Conservation (phyloP, 2,329 filamentous ascomycete species). For the Chaetomium sp. region DNA sequence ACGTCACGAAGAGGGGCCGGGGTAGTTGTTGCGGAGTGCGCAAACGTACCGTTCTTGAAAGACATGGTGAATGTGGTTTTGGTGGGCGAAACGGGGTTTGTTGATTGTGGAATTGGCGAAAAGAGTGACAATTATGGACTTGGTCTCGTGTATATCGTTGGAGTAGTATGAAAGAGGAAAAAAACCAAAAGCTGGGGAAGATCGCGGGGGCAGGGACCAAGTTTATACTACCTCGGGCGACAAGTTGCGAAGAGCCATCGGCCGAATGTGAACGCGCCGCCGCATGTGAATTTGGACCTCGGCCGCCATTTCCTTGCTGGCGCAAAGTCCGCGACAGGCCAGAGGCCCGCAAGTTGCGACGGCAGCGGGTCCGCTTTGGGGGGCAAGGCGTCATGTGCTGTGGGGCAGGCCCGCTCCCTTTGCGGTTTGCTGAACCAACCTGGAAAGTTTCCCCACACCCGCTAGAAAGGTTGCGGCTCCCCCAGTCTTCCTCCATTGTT, state of each 20-base stretch:
- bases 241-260: background rate
- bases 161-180: slow-evolving; percentile 1
- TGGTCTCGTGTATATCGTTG: background rate
- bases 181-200: background rate
- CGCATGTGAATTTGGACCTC: slow-evolving; percentile 23
- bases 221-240: slow-evolving; percentile 10
- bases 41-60: slow-evolving; percentile 61
- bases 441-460: too few relatives aligned
- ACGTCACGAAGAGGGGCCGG: too few relatives aligned
- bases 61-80: slow-evolving; percentile 48
- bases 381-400: slow-evolving; percentile 11
- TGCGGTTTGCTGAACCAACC: too few relatives aligned
- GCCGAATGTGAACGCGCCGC: slow-evolving; percentile 20
- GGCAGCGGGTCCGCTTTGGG: too few relatives aligned
- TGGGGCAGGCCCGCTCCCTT: too few relatives aligned
- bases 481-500: too few relatives aligned
- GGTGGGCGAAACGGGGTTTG: background rate
- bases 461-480: too few relatives aligned
- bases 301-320: slow-evolving; percentile 12
- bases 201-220: background rate
- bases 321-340: background rate
- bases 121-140: too few relatives aligned
- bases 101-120: too few relatives aligned
- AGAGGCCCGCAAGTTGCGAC: background rate
- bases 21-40: too few relatives aligned